These are phyloP conservation scores for Cucurbitaria berberidis DNA, from an alignment of 2,329 filamentous ascomycete genomes.

Conservation along the genomic window DNA sequence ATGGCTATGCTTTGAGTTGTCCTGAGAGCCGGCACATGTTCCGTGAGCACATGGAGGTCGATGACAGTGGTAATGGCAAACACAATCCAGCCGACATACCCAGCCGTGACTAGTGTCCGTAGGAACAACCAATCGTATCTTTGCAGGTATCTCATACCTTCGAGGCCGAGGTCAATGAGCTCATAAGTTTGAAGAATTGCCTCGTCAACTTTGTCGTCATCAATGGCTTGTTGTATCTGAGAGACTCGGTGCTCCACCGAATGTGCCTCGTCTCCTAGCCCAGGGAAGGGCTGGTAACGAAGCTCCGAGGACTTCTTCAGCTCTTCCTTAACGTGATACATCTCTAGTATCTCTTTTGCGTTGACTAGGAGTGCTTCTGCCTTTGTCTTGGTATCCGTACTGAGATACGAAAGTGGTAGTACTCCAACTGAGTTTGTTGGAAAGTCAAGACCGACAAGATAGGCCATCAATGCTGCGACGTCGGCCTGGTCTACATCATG, in stretches of 20 bases:
- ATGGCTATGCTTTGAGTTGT: constrained; percentile 64
- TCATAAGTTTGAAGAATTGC: constrained; percentile 80
- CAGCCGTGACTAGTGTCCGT: constrained; percentile 82
- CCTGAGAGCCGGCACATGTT: constrained; percentile 68
- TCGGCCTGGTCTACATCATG: constrained; percentile 95
- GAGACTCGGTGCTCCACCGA: constrained; percentile 71
- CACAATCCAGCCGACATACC: constrained; percentile 94
- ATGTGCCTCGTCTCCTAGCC: constrained; percentile 68
- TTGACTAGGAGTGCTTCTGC: constrained; percentile 85
- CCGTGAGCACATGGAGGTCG: constrained; percentile 83
- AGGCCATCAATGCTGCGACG: constrained; percentile 93
- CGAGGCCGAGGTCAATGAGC: constrained; percentile 76
- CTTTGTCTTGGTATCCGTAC: constrained; percentile 75
- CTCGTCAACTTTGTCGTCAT: constrained; percentile 69
- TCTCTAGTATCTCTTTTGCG: constrained; percentile 85
- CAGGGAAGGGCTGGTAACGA: constrained; percentile 76
- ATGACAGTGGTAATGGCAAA: constrained; percentile 90
- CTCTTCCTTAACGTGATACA: constrained; percentile 93
- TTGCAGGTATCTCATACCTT: constrained; percentile 90
- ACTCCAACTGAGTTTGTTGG: constrained; percentile 97
- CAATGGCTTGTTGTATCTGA: constrained; percentile 72
- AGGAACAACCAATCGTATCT: constrained; percentile 99
- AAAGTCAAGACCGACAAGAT: constrained; percentile 84
- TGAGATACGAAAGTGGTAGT: constrained; percentile 82
- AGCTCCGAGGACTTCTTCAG: constrained; percentile 78